Evolutionary conservation across 192 early-diverging fungal genomes (phyloP).

Genomic region (Coemansia sp.): DNA sequence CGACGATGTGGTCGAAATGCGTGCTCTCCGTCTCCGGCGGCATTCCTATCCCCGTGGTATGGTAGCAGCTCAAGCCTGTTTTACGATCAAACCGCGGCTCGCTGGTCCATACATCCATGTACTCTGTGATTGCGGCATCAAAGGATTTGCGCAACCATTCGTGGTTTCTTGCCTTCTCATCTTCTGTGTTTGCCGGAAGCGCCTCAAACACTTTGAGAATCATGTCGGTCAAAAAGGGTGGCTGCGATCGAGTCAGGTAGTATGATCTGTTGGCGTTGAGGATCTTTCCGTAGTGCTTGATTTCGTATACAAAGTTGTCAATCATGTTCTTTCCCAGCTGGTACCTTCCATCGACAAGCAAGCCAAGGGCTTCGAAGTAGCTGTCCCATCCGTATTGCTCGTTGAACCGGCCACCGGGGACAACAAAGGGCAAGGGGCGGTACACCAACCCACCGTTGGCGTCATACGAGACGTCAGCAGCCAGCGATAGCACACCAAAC

Average conservation of each 20-base stretch:
- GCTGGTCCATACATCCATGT: slow-evolving; percentile 88
- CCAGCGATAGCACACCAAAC: slow-evolving; percentile 90
- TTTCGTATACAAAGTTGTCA: slow-evolving; percentile 96
- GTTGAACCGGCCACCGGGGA: slow-evolving; percentile 98
- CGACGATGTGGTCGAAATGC: slow-evolving; percentile 84
- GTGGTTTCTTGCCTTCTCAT: slow-evolving; percentile 54
- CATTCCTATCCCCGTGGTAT: slow-evolving; percentile 89
- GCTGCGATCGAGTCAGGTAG: slow-evolving; percentile 95
- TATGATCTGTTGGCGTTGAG: slow-evolving; percentile 98
- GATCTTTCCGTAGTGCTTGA: slow-evolving; percentile 98
- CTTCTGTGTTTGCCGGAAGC: slow-evolving; percentile 50
- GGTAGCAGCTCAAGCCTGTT: slow-evolving; percentile 80
- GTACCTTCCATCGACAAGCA: slow-evolving; percentile 81
- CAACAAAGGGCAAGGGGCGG: slow-evolving; percentile 89
- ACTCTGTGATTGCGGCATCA: slow-evolving; percentile 86
- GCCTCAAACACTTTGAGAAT: slow-evolving; percentile 72
- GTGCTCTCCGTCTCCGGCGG: slow-evolving; percentile 97
- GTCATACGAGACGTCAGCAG: slow-evolving; percentile 53
- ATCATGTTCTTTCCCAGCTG: slow-evolving; percentile 93
- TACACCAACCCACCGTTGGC: slow-evolving; percentile 56
- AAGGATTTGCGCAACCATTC: slow-evolving; percentile 71
- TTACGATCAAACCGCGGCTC: slow-evolving; percentile 71
- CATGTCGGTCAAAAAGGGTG: slow-evolving; percentile 99
- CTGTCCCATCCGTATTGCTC: slow-evolving; percentile 99
- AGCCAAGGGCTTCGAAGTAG: slow-evolving; percentile 90